Percentiles rank a stretch among this genome's conserved stretches.
Conservation (phyloP, 2,329 filamentous ascomycete species). For the Aspergillus sp. region DNA sequence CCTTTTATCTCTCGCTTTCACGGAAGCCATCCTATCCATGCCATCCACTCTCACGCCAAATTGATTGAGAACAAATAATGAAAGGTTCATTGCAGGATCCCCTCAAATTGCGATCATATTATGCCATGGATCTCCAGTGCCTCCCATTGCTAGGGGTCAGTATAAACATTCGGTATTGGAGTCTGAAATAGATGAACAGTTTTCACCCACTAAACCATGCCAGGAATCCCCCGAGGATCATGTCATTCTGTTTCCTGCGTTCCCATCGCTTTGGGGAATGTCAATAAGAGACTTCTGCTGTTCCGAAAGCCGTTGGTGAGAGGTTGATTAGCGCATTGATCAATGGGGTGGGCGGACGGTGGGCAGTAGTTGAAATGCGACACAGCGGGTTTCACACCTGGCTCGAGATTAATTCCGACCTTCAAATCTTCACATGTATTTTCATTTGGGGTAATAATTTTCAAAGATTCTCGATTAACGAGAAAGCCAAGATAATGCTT, state of each 20-base stretch:
- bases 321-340: background rate
- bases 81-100: background rate
- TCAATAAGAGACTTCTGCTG: background rate
- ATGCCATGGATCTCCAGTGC: background rate
- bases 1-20: conserved; percentile 11
- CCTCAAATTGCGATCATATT: background rate
- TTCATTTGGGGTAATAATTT: background rate
- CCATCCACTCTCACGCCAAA: background rate
- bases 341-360: background rate
- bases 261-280: background rate
- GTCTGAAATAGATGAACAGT: background rate
- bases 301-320: background rate
- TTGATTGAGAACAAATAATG: background rate
- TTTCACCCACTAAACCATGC: background rate
- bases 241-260: background rate
- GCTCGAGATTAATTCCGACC: too few relatives aligned
- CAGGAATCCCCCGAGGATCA: background rate
- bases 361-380: background rate
- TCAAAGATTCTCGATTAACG: too few relatives aligned
- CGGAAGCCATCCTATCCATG: background rate
- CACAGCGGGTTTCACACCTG: too few relatives aligned
- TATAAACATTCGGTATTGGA: background rate
- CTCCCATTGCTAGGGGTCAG: background rate
- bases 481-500: too few relatives aligned
- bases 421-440: background rate